Evolutionary conservation across 2,329 filamentous ascomycete species (phyloP).

Genomic region (Dothistroma pini): DNA sequence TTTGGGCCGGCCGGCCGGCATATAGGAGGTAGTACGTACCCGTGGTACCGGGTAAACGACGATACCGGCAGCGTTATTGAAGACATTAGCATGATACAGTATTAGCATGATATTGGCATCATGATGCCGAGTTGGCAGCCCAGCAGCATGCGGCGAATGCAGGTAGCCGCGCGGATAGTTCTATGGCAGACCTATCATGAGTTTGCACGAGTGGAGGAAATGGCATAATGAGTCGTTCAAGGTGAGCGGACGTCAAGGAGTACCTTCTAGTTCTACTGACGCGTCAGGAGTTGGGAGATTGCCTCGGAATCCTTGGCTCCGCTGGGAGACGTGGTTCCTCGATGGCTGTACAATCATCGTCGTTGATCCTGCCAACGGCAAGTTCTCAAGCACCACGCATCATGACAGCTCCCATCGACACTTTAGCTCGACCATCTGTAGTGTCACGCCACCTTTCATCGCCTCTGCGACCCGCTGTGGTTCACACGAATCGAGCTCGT

Average conservation of each 20-base stretch:
- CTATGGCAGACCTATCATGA: neutral
- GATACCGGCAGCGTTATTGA: neutral
- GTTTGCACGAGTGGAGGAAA: neutral
- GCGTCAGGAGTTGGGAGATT: no score
- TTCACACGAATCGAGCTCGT: neutral
- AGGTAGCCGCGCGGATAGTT: neutral
- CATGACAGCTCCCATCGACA: conserved; percentile 46
- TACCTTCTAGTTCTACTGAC: no score
- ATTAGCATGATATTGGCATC: no score
- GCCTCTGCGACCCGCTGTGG: conserved; percentile 32
- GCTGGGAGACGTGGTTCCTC: no score
- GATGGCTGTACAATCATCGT: no score
- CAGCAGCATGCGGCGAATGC: neutral
- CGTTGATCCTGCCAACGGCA: no score
- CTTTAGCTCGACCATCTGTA: conserved; percentile 42
- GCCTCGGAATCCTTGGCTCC: no score
- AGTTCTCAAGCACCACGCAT: no score
- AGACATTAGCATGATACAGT: neutral
- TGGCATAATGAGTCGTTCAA: neutral
- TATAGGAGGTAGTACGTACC: no score
- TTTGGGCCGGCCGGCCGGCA: no score
- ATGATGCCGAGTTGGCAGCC: neutral
- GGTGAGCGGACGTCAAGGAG: no score
- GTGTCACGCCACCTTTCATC: conserved; percentile 42
- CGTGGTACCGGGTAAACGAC: neutral